Base-by-base conservation (phyloP, 2,329 filamentous ascomycete genomes). In the Calonectria ilicicola region DNA sequence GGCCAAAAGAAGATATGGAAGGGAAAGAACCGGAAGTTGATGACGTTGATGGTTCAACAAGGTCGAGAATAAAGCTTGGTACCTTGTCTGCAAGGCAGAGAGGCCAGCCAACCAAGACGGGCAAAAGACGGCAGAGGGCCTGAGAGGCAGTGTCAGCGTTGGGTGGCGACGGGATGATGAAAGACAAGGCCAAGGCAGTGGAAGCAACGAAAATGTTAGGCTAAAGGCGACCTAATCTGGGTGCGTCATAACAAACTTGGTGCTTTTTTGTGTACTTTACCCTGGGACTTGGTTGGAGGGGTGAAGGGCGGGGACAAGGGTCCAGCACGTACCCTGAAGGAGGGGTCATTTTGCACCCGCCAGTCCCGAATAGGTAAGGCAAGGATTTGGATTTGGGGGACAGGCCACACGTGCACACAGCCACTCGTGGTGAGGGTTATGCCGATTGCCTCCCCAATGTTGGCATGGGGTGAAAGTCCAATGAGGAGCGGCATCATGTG, bases 211-310 rank as follows among this genome's bases (percentile, higher is more conserved):
- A 51, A 60, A 38, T 47, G 44, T 64, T 70, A 72, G 62, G 70
- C 62, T 21, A 69, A 29, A 64, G 58, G 42, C 60, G 64, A 60
- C 44, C 71, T 64, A 67, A 58, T 67, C 67, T 73, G 53, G 46
- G 70, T 80, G 78, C 78, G 78, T 80, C 78, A 80, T 80, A 79
- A 78, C 77, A 79, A 76, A 67, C 47, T 44, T 70, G 71, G 51
- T 73, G 72, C 66, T 73, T 74, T 75, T 73, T 77, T 78, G 70
- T 78, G 74, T 77, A 78, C 75, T 71, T 69, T 19, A 1, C 53
- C 53, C 67, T 23, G 44, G 49, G 58, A 42, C 19, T 60, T 70
- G 73, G 78, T 78, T 75, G 78, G 77, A 80, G 78, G 78, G 78
- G 77, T 78, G 73, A 78, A 70, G 65, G 70, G 74, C 74, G 77